Base-by-base conservation (phyloP, 257 asterid genomes). In the Lycium barbarum region DNA sequence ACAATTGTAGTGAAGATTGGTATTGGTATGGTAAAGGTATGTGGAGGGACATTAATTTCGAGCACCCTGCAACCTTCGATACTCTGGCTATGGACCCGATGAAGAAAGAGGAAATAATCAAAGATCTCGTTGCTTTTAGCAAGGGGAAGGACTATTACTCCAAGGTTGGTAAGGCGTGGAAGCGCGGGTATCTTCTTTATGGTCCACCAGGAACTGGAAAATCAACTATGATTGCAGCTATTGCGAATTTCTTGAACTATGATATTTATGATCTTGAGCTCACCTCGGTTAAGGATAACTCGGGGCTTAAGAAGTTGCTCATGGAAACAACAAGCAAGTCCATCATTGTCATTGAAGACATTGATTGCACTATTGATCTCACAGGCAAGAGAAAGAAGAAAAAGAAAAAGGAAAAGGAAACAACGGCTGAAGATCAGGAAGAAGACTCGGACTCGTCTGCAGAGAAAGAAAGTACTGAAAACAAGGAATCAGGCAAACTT, bases 121-220 rank as follows among this genome's bases (percentile, higher is more conserved):
- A 14, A 8, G 82, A 76, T 14, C 82, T 76, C 14, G 11, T 76
- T 76, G 82, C 82, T 2, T 76, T 76, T 5, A 76, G 47, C 26
- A 76, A 51, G 1, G 82, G 82, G 47, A 76, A 76, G 26, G 82
- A 51, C 17, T 76, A 76, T 76, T 76, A 76, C 51, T 76, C 82
- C 14, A 51, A 76, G 1, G 63, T 76, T 13, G 82, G 82, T 0
- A 76, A 76, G 62, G 82, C 82, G 5, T 76, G 82, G 82, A 76
- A 51, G 82, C 82, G 82, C 26, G 82, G 82, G 0, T 76, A 76
- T 51, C 82, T 76, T 76, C 82, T 76, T 51, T 76, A 76, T 26
- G 82, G 82, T 76, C 82, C 82, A 7, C 82, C 82, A 51, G 82
- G 82, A 53, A 76, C 82, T 12, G 82, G 82, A 76, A 76, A 76